Percentiles rank a stretch among this genome's conserved stretches.
Conservation (phyloP, 805 yeast species). For the Kodamaea lidongshanica region DNA sequence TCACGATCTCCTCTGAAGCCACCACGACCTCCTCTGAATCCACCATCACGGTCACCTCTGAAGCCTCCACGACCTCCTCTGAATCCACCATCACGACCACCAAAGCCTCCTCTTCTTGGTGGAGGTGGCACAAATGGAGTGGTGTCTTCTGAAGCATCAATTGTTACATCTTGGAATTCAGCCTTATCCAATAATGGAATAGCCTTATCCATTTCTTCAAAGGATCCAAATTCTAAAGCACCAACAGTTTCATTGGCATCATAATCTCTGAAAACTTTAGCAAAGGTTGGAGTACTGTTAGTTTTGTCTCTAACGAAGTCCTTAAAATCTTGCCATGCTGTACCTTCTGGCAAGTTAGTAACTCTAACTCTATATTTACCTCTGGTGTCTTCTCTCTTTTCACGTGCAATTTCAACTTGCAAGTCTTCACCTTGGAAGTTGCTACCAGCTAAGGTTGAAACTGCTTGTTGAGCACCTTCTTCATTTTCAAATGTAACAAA, state of each 20-base stretch:
- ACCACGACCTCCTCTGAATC: conserved; percentile 43
- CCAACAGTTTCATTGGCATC: conserved; percentile 43
- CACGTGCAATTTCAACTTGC: conserved; percentile 50
- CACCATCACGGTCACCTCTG: conserved; percentile 34
- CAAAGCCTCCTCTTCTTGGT: conserved; percentile 38
- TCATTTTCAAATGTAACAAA: conserved; percentile 77
- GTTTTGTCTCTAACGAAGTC: conserved; percentile 82
- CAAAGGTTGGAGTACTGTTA: conserved; percentile 56
- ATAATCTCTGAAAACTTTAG: conserved; percentile 45
- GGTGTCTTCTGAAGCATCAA: conserved; percentile 75
- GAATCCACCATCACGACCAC: conserved; percentile 38
- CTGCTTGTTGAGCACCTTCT: conserved; percentile 47
- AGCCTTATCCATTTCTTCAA: conserved; percentile 72
- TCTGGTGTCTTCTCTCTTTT: conserved; percentile 53
- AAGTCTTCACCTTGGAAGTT: conserved; percentile 47
- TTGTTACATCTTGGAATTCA: conserved; percentile 62
- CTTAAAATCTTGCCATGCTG: conserved; percentile 85
- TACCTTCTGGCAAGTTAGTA: conserved; percentile 63
- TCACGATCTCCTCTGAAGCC: conserved; percentile 16
- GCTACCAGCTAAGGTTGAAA: conserved; percentile 39
- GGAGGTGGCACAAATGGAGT: conserved; percentile 52
- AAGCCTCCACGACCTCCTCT: conserved; percentile 28
- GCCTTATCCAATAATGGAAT: conserved; percentile 65
- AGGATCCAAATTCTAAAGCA: conserved; percentile 51
- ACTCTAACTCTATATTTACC: conserved; percentile 71